Evolutionary conservation across 2,329 filamentous ascomycete genomes (phyloP), one percentile per base, ranked within the genome.

Genomic region (Colletotrichum lini): DNA sequence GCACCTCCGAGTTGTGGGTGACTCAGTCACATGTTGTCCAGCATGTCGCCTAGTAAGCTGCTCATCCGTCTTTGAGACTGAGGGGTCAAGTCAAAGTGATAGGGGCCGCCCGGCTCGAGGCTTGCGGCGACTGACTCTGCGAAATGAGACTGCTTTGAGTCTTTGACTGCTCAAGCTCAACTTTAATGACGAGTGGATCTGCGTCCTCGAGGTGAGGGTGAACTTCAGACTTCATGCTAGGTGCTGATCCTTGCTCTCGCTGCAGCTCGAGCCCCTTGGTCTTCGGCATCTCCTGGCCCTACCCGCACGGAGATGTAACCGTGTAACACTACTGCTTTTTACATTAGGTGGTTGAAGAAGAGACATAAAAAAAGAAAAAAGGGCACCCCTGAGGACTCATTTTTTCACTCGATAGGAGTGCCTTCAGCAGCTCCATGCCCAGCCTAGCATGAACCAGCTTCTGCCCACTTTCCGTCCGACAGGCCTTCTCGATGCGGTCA

Each of bases 171-270:
- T 30, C 30, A 35, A 35, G 38, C 47, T 40, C 47, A 66, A 26
- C 35, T 64, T 23, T 35, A 26, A 44, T 23, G 45, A 21, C 50
- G 13, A 26, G 54, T 59, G 53, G 45, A 35, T 59, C 21, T 7
- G 5, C 21, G 56, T 26, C 35, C 42, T 56, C 21, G 42, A 50
- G 42, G 50, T 60, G 67, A 30, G 30, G 30, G 30, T 35, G 30
- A 35, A 61, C 63, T 44, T 67, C 57, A 56, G 35, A 52, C 30
- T 57, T 57, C 56, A 62, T 62, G 64, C 67, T n/a, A 50, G 16
- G 21, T 67, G 35, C 49, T 50, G 35, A 70, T 67, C 63, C 67
- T 44, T 60, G 67, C 18, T 52, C 13, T 47, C 38, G 13, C 42
- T 15, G 44, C 30, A 23, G 35, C 50, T 50, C 56, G 57, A 45